Percentiles rank a stretch among this genome's conserved stretches.
Conservation (phyloP, 2,329 filamentous ascomycete species). For the Eutypella sp. region DNA sequence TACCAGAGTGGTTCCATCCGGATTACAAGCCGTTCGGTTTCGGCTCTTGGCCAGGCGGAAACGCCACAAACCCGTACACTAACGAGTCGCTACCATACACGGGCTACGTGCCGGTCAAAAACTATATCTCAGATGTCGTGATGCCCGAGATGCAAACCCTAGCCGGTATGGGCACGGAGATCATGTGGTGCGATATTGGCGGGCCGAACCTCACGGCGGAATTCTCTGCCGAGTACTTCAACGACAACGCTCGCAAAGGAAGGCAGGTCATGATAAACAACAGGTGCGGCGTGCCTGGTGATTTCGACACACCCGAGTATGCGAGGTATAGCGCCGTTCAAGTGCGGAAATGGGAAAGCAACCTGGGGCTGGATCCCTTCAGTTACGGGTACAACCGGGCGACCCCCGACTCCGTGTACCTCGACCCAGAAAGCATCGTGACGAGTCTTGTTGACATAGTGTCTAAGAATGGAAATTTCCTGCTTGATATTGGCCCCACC, state of each 20-base stretch:
- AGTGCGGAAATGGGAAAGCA: conserved; percentile 52
- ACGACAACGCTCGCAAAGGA: conserved; percentile 30
- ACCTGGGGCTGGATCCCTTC: conserved; percentile 52
- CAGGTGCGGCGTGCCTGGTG: conserved; percentile 45
- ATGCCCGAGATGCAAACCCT: conserved; percentile 38
- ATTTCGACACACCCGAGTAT: conserved; percentile 56
- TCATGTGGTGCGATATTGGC: conserved; percentile 41
- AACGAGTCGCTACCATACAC: conserved; percentile 33
- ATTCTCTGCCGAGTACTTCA: conserved; percentile 36
- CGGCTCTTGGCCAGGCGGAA: conserved; percentile 29
- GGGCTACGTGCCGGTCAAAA: conserved; percentile 28
- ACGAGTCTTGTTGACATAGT: conserved; percentile 46
- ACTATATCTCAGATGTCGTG: conserved; percentile 36
- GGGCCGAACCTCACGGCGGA: conserved; percentile 33
- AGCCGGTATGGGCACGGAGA: conserved; percentile 37
- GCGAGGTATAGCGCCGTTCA: conserved; percentile 41
- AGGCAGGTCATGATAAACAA: conserved; percentile 48
- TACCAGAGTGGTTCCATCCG: conserved; percentile 42
- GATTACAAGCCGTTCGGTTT: conserved; percentile 35
- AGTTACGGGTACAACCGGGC: conserved; percentile 52
- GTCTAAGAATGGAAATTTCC: conserved; percentile 50
- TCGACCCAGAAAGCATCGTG: conserved; percentile 43
- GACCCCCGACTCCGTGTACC: conserved; percentile 40
- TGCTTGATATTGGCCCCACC: conserved; percentile 48
- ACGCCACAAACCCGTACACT: conserved; percentile 36